phyloP scores from a whole-genome alignment of 2,329 filamentous ascomycete species.

The Penicillium rolfsii region DNA sequence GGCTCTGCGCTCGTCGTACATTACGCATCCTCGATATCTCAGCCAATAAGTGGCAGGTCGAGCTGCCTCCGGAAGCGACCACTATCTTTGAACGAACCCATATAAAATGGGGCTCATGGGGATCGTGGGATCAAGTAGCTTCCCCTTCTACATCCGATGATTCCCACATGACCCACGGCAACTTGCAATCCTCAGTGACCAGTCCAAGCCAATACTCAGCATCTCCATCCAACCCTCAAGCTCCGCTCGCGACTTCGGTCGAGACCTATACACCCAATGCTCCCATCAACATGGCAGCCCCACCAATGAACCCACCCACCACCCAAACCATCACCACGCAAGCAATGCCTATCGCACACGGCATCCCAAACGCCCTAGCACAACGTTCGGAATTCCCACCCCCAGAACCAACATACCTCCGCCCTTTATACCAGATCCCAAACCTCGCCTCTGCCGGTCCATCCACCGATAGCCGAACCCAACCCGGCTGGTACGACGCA shows the following conservation, averaged over 20 bases:
- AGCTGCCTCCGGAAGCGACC: slow-evolving; percentile 80
- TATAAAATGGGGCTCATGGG: slow-evolving; percentile 75
- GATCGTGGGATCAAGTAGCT: slow-evolving; percentile 46
- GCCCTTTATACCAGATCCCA: slow-evolving; percentile 29
- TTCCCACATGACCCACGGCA: slow-evolving; percentile 26
- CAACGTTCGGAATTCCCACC: slow-evolving; percentile 27
- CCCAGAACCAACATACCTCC: slow-evolving; percentile 41
- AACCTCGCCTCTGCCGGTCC: slow-evolving; percentile 13
- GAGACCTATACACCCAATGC: slow-evolving; percentile 16
- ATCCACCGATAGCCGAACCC: slow-evolving; percentile 26
- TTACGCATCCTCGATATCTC: slow-evolving; percentile 83
- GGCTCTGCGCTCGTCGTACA: slow-evolving; percentile 85
- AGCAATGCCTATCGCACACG: slow-evolving; percentile 25
- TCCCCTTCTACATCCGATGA: slow-evolving; percentile 37
- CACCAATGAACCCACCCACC: slow-evolving; percentile 12
- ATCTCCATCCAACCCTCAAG: slow-evolving; percentile 14
- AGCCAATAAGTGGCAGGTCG: slow-evolving; percentile 85
- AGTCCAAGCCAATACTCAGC: slow-evolving; percentile 26
- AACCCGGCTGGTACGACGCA: slow-evolving; percentile 38
- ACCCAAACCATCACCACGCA: slow-evolving; percentile 26
- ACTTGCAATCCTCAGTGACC: slow-evolving; percentile 24
- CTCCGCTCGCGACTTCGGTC: slow-evolving; percentile 11
- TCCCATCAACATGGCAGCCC: slow-evolving; percentile 13
- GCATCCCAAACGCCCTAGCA: slow-evolving; percentile 24
- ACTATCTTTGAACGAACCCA: slow-evolving; percentile 77